phyloP scores from a whole-genome alignment of 306 rosid genomes.

The Vigna trinervia region DNA sequence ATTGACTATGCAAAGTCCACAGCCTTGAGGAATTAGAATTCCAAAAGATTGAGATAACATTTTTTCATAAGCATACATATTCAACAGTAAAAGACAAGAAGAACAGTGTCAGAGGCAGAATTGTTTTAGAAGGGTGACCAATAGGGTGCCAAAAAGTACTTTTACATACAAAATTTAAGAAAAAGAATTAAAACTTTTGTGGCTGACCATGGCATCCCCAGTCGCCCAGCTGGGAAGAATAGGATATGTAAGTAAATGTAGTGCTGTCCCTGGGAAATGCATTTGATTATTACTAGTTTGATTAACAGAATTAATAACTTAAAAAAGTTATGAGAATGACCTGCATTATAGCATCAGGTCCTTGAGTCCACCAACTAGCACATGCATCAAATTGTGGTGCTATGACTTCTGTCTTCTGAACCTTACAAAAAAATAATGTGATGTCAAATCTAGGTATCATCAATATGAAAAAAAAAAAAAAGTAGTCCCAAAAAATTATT shows the following conservation, averaged over 20 bases:
- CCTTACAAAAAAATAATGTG: slow-evolving; percentile 29
- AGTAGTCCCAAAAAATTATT: slow-evolving; percentile 24
- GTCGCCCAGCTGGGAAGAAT: background rate
- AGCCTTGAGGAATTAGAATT: background rate
- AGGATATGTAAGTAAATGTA: slow-evolving; percentile 27
- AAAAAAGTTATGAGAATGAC: slow-evolving; percentile 55
- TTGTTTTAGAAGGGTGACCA: too few relatives aligned
- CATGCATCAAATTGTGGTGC: slow-evolving; percentile 90
- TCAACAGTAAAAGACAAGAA: slow-evolving; percentile 38
- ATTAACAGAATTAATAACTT: slow-evolving; percentile 26
- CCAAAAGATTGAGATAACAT: background rate
- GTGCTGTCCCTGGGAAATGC: slow-evolving; percentile 10
- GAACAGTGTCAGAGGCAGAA: background rate
- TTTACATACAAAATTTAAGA: too few relatives aligned
- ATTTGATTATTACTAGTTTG: slow-evolving; percentile 26
- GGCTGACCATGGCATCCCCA: too few relatives aligned
- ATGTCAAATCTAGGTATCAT: slow-evolving; percentile 28
- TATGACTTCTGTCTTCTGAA: slow-evolving; percentile 62
- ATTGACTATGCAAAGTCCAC: background rate
- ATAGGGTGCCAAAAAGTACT: too few relatives aligned
- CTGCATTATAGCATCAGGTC: slow-evolving; percentile 91
- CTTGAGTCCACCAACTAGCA: slow-evolving; percentile 99
- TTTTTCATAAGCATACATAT: slow-evolving; percentile 24
- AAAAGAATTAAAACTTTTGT: too few relatives aligned
- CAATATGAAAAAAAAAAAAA: slow-evolving; percentile 18